Conservation (phyloP, 2,329 filamentous ascomycete species). For the Cryoendolithus antarcticus region DNA sequence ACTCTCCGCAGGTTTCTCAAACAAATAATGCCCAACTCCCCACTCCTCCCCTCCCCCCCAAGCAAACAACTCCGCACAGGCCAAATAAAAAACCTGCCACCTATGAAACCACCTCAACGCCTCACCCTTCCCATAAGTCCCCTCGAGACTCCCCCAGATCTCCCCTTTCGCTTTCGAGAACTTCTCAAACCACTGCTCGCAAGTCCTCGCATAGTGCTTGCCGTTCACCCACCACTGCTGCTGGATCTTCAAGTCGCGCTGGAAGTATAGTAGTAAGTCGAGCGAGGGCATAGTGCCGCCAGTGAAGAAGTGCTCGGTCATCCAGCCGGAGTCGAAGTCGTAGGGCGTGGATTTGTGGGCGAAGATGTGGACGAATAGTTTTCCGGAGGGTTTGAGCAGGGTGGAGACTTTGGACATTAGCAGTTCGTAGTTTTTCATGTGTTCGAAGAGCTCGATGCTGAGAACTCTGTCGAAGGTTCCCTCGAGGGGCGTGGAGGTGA, state of each 20-base stretch:
- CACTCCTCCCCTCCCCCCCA: conserved; percentile 54
- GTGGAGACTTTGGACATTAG: conserved; percentile 51
- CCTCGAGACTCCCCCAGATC: conserved; percentile 51
- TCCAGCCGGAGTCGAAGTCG: conserved; percentile 61
- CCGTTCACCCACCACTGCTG: conserved; percentile 62
- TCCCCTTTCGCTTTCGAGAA: conserved; percentile 47
- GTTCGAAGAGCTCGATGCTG: conserved; percentile 61
- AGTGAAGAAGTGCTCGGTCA: conserved; percentile 62
- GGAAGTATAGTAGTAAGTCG: conserved; percentile 56
- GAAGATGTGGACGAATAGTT: conserved; percentile 60
- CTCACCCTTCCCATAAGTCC: conserved; percentile 52
- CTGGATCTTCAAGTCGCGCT: conserved; percentile 46
- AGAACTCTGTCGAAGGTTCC: conserved; percentile 50
- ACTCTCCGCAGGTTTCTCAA: conserved; percentile 39
- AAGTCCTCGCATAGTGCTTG: conserved; percentile 55
- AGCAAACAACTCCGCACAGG: conserved; percentile 57
- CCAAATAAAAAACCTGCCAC: conserved; percentile 63
- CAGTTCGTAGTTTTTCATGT: conserved; percentile 64
- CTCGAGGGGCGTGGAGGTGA: conserved; percentile 32
- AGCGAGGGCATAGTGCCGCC: conserved; percentile 60
- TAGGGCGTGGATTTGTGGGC: conserved; percentile 53
- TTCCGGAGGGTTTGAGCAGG: conserved; percentile 49
- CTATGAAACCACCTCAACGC: conserved; percentile 53
- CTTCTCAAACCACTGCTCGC: conserved; percentile 54
- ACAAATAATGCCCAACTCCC: conserved; percentile 56